Percentiles rank a stretch among this genome's conserved stretches.
phyloP scores from a whole-genome alignment of 495 filamentous ascomycete genomes.

The Daldinia grandis region DNA sequence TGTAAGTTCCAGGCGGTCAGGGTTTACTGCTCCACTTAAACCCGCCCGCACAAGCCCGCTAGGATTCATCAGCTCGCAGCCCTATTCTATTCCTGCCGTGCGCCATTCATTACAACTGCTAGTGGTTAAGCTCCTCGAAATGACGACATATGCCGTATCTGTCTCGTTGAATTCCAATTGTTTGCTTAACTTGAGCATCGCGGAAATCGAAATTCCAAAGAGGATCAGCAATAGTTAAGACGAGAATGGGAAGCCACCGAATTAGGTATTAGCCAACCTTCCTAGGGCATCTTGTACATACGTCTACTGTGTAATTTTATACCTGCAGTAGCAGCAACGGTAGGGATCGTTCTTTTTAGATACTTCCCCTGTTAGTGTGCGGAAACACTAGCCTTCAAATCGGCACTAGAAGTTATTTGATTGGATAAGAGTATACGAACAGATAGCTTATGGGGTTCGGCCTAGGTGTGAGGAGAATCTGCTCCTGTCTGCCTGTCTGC shows the following conservation, averaged over 20 bases:
- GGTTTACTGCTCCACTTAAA: conserved; percentile 27
- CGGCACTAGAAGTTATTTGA: conserved; percentile 1
- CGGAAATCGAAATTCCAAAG: not conserved
- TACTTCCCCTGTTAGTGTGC: not conserved
- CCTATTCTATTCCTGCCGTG: conserved; percentile 26
- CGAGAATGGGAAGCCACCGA: not conserved
- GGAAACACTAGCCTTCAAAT: conserved; percentile 1
- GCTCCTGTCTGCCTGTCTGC: not conserved
- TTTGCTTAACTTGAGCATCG: not conserved
- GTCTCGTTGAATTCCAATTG: not conserved
- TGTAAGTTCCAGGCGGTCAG: conserved; percentile 12
- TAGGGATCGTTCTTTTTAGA: not conserved
- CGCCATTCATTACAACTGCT: not conserved
- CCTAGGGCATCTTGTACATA: not conserved
- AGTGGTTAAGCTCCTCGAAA: not conserved
- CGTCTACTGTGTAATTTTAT: too few species aligned
- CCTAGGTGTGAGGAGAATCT: not conserved
- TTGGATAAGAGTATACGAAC: conserved; percentile 6
- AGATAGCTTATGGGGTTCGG: not conserved
- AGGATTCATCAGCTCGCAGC: conserved; percentile 33
- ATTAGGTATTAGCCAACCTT: not conserved
- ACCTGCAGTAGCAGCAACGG: not conserved
- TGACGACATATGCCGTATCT: not conserved
- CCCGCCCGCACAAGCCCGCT: conserved; percentile 22
- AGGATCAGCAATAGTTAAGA: not conserved